Evolutionary conservation across 805 yeast species (phyloP), one percentile per base, ranked within the genome.

Genomic region (Zygosaccharomyces siamensis): DNA sequence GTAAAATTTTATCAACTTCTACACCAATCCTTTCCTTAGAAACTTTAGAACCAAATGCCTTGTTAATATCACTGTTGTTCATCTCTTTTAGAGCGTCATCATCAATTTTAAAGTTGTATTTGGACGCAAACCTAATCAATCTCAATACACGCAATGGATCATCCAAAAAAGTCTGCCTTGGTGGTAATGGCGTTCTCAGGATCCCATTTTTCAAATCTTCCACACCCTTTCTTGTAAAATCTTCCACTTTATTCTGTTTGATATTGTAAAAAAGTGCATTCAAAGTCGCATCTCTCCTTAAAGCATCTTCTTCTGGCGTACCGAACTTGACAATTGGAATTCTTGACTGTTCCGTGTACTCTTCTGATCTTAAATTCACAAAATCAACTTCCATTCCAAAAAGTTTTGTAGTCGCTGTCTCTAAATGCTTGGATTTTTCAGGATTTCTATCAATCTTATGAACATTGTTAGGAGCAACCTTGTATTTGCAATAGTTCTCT

Each of bases 351-450:
- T 77, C 80, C 0, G 95, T 81, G 62, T 93, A 93, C 59, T 80
- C 85, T 62, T 93, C 99, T 33, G 84, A 82, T 54, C 99, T 73
- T 54, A 93, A 72, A 66, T 92, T 92, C 44, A 95, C 99, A 64
- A 93, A 89, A 69, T 93, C 99, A 46, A 93, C 79, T 59, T 89
- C 96, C n/a, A 84, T 64, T 1, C 83, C 95, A 60, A 77, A 87
- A 8, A 93, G 67, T 59, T 82, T 86, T 1, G 97, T 89, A 3
- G 97, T 93, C 37, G 97, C 95, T 1, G 99, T 95, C 60, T 93
- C 99, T 57, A 93, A 71, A 71, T 93, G 99, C 69, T 93, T 95
- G 1, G 96, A 86, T 66, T 90, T 92, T 54, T 87, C 97, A 0
- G 99, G 99, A 66, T 95, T 93, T 64, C 83, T 83, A 52, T 86